phyloP scores from a whole-genome alignment of 352 stramenopile genomes.

The Phytophthora hybrid region DNA sequence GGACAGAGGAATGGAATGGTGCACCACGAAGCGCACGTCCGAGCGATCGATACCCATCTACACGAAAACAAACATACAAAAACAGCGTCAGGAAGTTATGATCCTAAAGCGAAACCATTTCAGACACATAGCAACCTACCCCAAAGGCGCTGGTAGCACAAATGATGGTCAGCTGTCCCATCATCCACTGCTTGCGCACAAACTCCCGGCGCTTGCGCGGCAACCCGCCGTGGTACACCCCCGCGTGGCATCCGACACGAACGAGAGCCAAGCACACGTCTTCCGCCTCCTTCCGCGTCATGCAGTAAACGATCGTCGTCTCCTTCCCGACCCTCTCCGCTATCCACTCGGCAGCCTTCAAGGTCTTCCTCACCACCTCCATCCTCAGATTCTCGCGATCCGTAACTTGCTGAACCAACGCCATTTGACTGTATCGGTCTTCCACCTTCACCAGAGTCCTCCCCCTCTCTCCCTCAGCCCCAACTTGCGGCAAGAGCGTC shows the following conservation, averaged over 20 bases:
- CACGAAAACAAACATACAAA: neutral
- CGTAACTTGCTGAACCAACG: slow-evolving; percentile 69
- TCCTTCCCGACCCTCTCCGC: slow-evolving; percentile 36
- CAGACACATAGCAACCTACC: slow-evolving; percentile 34
- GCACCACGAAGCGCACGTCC: slow-evolving; percentile 81
- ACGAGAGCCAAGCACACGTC: slow-evolving; percentile 63
- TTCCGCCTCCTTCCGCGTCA: slow-evolving; percentile 78
- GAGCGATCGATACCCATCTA: slow-evolving; percentile 86
- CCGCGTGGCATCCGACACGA: slow-evolving; percentile 56
- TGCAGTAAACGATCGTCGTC: slow-evolving; percentile 77
- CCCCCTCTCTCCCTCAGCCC: neutral
- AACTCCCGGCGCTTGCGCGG: slow-evolving; percentile 66
- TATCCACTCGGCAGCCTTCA: slow-evolving; percentile 39
- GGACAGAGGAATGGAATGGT: slow-evolving; percentile 74
- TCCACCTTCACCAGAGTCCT: neutral
- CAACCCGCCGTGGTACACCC: slow-evolving; percentile 79
- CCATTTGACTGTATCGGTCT: slow-evolving; percentile 40
- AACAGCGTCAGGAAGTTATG: neutral
- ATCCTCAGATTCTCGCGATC: slow-evolving; percentile 74
- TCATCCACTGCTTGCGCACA: slow-evolving; percentile 85
- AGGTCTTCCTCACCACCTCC: slow-evolving; percentile 63
- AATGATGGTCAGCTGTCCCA: slow-evolving; percentile 72
- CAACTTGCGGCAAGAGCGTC: slow-evolving; percentile 26
- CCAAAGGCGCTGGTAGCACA: slow-evolving; percentile 84
- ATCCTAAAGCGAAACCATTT: neutral